A percentile compares a stretch with the other conserved stretches of the same genome.
phyloP scores from a whole-genome alignment of 306 rosid genomes.

The Trichosanthes truncata region DNA sequence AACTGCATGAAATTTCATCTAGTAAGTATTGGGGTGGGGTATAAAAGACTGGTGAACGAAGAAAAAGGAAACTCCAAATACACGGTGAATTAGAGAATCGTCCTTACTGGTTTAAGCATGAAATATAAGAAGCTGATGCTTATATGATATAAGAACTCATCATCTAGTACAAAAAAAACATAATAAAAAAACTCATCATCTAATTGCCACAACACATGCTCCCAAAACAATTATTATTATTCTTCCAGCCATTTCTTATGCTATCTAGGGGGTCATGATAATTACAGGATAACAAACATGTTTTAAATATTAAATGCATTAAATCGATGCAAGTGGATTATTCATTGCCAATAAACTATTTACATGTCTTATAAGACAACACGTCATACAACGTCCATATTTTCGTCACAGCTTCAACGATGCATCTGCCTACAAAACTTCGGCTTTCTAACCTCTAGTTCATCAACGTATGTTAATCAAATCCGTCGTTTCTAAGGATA shows the following conservation, averaged over 20 bases:
- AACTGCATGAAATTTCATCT: conserved; percentile 49
- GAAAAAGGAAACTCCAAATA: background rate
- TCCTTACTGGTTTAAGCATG: background rate
- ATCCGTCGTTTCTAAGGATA: background rate
- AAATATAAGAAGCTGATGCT: background rate
- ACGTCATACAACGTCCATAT: background rate
- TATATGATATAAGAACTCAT: background rate
- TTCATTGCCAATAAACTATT: background rate
- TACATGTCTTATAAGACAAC: background rate
- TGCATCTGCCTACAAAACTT: background rate
- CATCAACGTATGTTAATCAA: background rate
- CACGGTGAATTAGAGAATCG: background rate
- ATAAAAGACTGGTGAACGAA: background rate
- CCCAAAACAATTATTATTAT: background rate
- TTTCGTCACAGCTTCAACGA: background rate
- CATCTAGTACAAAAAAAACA: too few relatives aligned
- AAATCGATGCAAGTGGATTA: background rate
- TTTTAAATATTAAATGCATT: background rate
- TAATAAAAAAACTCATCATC: too few relatives aligned
- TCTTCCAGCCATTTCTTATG: background rate
- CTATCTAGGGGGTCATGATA: background rate
- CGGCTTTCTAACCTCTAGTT: background rate
- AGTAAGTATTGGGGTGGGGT: background rate
- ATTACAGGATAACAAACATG: background rate
- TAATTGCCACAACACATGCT: background rate